phyloP scores from a whole-genome alignment of 2,329 filamentous ascomycete species.

The Chrysosporium queenslandicum region DNA sequence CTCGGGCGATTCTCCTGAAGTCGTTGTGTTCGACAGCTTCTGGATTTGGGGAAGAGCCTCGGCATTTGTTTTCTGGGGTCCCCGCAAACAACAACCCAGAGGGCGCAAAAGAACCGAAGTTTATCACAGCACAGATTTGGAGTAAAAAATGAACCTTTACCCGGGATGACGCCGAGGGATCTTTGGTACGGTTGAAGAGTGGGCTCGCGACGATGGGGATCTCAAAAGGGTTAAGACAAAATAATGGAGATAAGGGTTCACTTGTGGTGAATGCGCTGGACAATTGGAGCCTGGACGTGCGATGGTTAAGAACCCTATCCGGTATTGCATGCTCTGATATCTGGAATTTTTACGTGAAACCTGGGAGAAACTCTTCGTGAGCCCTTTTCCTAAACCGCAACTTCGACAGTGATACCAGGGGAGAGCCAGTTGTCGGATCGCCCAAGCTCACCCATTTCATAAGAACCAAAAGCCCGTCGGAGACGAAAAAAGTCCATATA shows the following conservation, averaged over 20 bases:
- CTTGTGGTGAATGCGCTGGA: too few species aligned
- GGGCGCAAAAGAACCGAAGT: neutral
- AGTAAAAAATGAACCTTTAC: neutral
- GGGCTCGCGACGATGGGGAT: neutral
- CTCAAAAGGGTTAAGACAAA: neutral
- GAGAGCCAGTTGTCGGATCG: neutral
- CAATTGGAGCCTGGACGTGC: too few species aligned
- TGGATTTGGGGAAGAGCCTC: neutral
- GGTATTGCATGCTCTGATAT: too few species aligned
- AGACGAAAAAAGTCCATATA: neutral
- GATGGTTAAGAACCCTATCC: too few species aligned
- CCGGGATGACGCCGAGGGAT: conserved; percentile 5
- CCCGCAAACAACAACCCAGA: neutral
- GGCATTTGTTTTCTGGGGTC: neutral
- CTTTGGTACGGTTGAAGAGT: neutral
- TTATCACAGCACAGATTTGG: neutral
- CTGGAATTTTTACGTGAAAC: too few species aligned
- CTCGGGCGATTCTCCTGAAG: neutral
- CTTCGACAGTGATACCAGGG: too few species aligned
- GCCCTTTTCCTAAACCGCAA: too few species aligned
- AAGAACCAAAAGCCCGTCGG: neutral
- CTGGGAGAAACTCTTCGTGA: too few species aligned
- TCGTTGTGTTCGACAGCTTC: too few species aligned
- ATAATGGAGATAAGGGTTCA: neutral
- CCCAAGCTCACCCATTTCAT: neutral